A percentile compares a stretch with the other conserved stretches of the same genome.
phyloP scores from a whole-genome alignment of 306 rosid species.

The Abrus pulchellus region DNA sequence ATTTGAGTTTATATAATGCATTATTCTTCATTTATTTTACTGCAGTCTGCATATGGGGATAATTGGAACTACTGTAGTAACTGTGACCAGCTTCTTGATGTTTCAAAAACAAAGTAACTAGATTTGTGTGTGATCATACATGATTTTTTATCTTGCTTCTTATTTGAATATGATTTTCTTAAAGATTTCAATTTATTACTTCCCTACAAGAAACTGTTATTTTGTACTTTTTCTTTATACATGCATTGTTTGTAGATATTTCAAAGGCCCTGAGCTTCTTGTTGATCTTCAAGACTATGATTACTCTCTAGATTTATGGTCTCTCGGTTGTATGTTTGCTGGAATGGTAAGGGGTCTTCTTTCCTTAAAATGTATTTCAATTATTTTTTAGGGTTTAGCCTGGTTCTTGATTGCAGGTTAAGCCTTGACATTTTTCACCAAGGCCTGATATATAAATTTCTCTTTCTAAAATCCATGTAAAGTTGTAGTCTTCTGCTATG shows the following conservation, averaged over 20 bases:
- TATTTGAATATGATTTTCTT: conserved; percentile 11
- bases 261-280: conserved; percentile 97
- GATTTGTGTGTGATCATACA: neutral
- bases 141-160: neutral
- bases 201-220: conserved; percentile 11
- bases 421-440: conserved; percentile 15
- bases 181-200: conserved; percentile 1
- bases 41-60: neutral
- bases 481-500: conserved; percentile 47
- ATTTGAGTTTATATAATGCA: too few relatives aligned
- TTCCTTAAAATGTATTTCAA: neutral
- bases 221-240: conserved; percentile 2
- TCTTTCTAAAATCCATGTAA: conserved; percentile 36
- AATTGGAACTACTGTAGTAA: neutral
- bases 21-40: neutral
- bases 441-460: conserved; percentile 7
- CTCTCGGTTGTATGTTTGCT: conserved; percentile 97
- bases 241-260: conserved; percentile 69
- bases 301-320: conserved; percentile 91
- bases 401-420: conserved; percentile 25
- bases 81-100: conserved; percentile 5
- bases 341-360: conserved; percentile 80
- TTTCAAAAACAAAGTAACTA: neutral
- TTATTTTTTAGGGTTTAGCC: neutral
- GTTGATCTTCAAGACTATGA: conserved; percentile 98